Conservation (phyloP, 1,139 yeast genomes). For the Yamadazyma kanchanaburiensis region DNA sequence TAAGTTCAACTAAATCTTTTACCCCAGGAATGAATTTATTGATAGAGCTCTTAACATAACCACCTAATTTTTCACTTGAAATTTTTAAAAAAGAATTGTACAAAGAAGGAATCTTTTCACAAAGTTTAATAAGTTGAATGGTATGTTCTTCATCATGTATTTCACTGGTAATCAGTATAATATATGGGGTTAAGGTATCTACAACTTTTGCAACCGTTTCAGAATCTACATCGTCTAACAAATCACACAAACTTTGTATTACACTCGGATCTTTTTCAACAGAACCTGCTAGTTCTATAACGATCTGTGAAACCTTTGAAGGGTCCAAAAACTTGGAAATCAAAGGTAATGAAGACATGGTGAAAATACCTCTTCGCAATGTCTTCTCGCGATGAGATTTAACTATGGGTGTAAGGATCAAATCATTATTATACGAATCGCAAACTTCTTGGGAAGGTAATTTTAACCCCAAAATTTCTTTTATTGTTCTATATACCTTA, state of each 20-base stretch:
- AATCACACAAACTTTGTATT: conserved; percentile 26
- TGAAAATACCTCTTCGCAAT: no score
- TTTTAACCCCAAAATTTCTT: no score
- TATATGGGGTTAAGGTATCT: conserved; percentile 18
- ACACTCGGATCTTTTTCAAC: conserved; percentile 16
- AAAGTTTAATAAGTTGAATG: conserved; percentile 8
- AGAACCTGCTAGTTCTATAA: conserved; percentile 18
- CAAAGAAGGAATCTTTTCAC: conserved; percentile 14
- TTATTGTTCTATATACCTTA: no score
- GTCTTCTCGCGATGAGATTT: no score
- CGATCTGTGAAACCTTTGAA: conserved; percentile 23
- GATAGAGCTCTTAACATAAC: conserved; percentile 13
- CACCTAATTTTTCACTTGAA: conserved; percentile 8
- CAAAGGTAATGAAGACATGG: conserved; percentile 11
- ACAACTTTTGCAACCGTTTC: conserved; percentile 17
- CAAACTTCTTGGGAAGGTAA: no score
- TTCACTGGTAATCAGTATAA: conserved; percentile 11
- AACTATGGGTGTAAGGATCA: no score
- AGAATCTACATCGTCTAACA: conserved; percentile 26
- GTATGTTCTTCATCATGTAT: no score
- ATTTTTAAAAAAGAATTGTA: neutral
- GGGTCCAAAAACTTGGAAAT: conserved; percentile 28
- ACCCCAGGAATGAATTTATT: conserved; percentile 21
- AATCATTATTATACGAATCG: no score
- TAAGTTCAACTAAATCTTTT: conserved; percentile 6